Percentiles rank a stretch among this genome's conserved stretches.
These are phyloP conservation scores for Aspergillus unguis DNA, from an alignment of 2,329 filamentous ascomycete species.

Conservation along the genomic window DNA sequence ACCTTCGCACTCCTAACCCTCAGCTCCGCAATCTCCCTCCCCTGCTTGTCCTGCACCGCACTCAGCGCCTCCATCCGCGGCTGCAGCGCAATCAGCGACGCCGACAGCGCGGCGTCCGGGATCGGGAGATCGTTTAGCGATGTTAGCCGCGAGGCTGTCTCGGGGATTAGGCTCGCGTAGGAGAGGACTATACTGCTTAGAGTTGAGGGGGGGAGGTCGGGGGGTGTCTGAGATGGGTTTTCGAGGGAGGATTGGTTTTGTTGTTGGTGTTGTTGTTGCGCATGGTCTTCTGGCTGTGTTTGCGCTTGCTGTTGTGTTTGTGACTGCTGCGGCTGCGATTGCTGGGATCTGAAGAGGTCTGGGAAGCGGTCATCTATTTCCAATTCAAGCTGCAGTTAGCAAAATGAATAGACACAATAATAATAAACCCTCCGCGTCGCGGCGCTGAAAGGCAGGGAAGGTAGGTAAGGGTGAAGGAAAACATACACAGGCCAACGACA, in stretches of 20 bases:
- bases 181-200: conserved; percentile 42
- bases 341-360: conserved; percentile 37
- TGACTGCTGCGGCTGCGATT: conserved; percentile 26
- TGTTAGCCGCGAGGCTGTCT: conserved; percentile 47
- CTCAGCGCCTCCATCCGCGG: conserved; percentile 40
- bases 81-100: conserved; percentile 41
- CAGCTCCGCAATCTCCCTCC: conserved; percentile 39
- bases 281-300: conserved; percentile 22
- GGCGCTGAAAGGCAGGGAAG: not conserved
- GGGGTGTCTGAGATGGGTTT: conserved; percentile 43
- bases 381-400: conserved; percentile 5
- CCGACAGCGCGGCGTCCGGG: conserved; percentile 41
- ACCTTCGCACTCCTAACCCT: conserved; percentile 45
- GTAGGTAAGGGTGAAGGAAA: not conserved
- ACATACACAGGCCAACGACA: conserved; percentile 41
- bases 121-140: conserved; percentile 48
- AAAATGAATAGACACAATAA: too few relatives aligned
- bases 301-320: conserved; percentile 12
- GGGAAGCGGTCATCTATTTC: conserved; percentile 39
- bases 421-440: too few relatives aligned
- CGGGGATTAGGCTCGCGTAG: conserved; percentile 46
- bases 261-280: not conserved
- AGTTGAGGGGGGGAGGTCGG: conserved; percentile 24
- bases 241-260: conserved; percentile 16
- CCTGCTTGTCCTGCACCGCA: conserved; percentile 38